Evolutionary conservation across 768 basidiomycete species (phyloP).

Genomic region (Termitomyces sp.): DNA sequence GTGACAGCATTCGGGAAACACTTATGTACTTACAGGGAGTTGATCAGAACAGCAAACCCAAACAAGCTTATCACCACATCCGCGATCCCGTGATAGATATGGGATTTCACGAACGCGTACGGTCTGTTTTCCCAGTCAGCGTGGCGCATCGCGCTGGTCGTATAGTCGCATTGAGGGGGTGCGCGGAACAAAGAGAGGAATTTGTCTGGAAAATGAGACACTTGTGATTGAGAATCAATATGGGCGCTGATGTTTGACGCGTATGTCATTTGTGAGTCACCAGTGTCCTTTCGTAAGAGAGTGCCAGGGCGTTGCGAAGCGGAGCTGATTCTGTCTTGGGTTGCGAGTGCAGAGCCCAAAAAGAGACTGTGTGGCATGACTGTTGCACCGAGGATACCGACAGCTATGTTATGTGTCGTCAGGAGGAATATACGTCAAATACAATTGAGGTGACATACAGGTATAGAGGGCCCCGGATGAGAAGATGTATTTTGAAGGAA

Average conservation of each 20-base stretch:
- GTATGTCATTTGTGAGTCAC: constrained; percentile 5
- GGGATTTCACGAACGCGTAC: constrained; percentile 49
- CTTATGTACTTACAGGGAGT: no score
- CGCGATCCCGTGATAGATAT: constrained; percentile 59
- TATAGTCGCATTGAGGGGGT: constrained; percentile 27
- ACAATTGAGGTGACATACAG: constrained; percentile 32
- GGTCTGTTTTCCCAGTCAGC: constrained; percentile 53
- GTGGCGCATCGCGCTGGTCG: constrained; percentile 37
- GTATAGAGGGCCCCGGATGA: constrained; percentile 55
- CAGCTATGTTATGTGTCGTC: constrained; percentile 30
- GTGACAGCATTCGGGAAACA: no score
- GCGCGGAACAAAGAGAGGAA: constrained; percentile 28
- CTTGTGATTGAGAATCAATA: not conserved
- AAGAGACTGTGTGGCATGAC: constrained; percentile 93
- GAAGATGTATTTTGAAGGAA: constrained; percentile 66
- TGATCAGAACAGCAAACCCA: constrained; percentile 85
- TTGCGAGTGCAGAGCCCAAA: constrained; percentile 81
- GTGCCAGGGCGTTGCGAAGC: constrained; percentile 19
- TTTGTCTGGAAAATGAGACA: constrained; percentile 16
- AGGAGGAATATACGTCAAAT: not conserved
- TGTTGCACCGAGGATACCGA: constrained; percentile 77
- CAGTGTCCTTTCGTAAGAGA: constrained; percentile 11
- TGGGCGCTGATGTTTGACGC: not conserved
- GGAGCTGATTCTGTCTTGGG: constrained; percentile 63
- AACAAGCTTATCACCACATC: constrained; percentile 69